Evolutionary conservation across 306 rosid genomes (phyloP).

Genomic region (Acacia crassicarpa): DNA sequence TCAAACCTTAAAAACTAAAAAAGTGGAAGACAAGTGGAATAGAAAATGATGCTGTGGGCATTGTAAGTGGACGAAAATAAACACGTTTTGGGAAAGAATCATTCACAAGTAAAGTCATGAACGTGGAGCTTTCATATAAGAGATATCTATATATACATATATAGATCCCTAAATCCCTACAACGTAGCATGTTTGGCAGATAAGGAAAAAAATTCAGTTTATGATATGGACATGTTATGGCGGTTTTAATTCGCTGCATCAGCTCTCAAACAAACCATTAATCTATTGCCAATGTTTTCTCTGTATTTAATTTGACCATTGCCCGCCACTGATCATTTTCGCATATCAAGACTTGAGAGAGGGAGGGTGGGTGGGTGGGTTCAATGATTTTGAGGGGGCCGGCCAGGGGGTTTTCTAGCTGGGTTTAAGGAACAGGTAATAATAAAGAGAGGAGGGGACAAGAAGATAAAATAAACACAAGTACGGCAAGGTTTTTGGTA

Average conservation of each 20-base stretch:
- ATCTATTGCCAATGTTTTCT: neutral
- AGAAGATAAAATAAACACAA: too few species aligned
- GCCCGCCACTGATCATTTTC: neutral
- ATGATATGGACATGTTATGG: neutral
- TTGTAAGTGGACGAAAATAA: conserved; percentile 32
- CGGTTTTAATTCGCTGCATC: conserved; percentile 1
- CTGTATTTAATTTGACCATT: conserved; percentile 34
- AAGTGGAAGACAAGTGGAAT: neutral
- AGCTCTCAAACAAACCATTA: neutral
- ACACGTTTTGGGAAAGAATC: conserved; percentile 35
- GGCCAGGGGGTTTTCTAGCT: neutral
- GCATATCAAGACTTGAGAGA: neutral
- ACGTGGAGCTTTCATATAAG: neutral
- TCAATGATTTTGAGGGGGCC: conserved; percentile 28
- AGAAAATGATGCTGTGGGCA: conserved; percentile 24
- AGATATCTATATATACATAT: neutral
- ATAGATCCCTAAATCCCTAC: neutral
- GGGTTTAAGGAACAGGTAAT: conserved; percentile 23
- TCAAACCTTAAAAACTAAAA: neutral
- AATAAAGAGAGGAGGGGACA: neutral
- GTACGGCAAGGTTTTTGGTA: too few species aligned
- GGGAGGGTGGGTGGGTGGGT: neutral
- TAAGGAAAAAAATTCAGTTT: neutral
- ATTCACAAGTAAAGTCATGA: conserved; percentile 17
- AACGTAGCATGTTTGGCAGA: neutral